Evolutionary conservation across 202 grass and related monocot genomes (phyloP).

Genomic region (Cymbopogon flexuosus): DNA sequence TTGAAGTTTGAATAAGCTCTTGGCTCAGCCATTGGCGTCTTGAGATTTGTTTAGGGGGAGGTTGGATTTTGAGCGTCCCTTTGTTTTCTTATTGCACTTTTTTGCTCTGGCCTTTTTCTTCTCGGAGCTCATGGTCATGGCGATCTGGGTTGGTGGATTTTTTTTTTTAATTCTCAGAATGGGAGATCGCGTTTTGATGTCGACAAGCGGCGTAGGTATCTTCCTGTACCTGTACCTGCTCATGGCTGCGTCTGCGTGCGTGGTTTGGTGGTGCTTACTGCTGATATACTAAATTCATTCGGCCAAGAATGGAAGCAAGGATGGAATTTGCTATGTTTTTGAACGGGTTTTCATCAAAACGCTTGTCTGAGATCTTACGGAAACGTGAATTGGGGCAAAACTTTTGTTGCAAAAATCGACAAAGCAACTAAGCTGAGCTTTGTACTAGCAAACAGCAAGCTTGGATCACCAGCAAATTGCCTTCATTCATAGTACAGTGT

Average conservation of each 20-base stretch:
- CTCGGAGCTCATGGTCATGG: slow-evolving; percentile 23
- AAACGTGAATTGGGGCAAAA: neutral
- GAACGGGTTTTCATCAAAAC: neutral
- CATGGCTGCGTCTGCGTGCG: neutral
- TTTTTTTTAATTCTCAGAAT: slow-evolving; percentile 5
- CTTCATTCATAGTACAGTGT: neutral
- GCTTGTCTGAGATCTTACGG: slow-evolving; percentile 4
- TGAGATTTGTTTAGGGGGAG: neutral
- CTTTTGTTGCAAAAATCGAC: neutral
- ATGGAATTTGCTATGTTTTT: neutral
- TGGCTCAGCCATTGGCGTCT: neutral
- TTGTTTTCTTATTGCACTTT: neutral
- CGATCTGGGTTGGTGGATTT: slow-evolving; percentile 45
- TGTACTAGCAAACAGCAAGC: neutral
- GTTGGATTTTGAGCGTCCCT: neutral
- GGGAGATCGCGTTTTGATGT: slow-evolving; percentile 28
- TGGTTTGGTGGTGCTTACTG: slow-evolving; percentile 19
- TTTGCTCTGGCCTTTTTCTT: neutral
- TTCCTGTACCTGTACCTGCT: neutral
- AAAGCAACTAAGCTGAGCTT: neutral
- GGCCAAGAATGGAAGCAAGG: neutral
- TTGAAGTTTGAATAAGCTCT: slow-evolving; percentile 1
- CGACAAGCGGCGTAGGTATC: slow-evolving; percentile 2
- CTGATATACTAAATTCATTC: slow-evolving; percentile 6
- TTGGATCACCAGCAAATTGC: neutral